phyloP scores from a whole-genome alignment of 306 rosid genomes.

The Begonia loranthoides region DNA sequence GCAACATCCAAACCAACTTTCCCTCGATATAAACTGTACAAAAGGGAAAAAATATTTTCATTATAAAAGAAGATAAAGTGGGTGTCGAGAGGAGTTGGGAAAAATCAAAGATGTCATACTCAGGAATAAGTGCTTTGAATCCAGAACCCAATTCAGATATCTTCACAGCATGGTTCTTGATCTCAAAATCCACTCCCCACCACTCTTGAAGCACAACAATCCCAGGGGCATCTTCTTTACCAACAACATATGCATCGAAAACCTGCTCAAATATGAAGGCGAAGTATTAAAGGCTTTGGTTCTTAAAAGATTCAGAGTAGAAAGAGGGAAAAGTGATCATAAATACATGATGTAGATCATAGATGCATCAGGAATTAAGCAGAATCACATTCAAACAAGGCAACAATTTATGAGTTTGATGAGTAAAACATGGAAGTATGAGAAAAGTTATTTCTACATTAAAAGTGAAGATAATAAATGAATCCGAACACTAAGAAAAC shows the following conservation, averaged over 20 bases:
- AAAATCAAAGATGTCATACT: slow-evolving; percentile 26
- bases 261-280: slow-evolving; percentile 27
- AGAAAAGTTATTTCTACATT: no score
- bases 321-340: slow-evolving; percentile 6
- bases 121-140: slow-evolving; percentile 88
- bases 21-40: slow-evolving; percentile 49
- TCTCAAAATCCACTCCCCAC: slow-evolving; percentile 88
- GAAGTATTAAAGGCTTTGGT: background rate
- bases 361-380: slow-evolving; percentile 2
- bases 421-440: background rate
- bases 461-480: no score
- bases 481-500: no score
- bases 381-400: background rate
- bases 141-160: slow-evolving; percentile 66
- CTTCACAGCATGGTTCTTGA: slow-evolving; percentile 67
- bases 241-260: slow-evolving; percentile 72
- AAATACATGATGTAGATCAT: no score
- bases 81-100: background rate
- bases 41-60: background rate
- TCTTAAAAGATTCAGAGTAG: background rate
- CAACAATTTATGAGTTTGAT: background rate
- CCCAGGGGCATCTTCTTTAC: slow-evolving; percentile 82
- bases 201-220: slow-evolving; percentile 83
- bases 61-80: background rate
- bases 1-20: slow-evolving; percentile 87